Evolutionary conservation across 2,329 filamentous ascomycete species (phyloP), one percentile per base, ranked within the genome.

Genomic region (Blumeriella jaapii): DNA sequence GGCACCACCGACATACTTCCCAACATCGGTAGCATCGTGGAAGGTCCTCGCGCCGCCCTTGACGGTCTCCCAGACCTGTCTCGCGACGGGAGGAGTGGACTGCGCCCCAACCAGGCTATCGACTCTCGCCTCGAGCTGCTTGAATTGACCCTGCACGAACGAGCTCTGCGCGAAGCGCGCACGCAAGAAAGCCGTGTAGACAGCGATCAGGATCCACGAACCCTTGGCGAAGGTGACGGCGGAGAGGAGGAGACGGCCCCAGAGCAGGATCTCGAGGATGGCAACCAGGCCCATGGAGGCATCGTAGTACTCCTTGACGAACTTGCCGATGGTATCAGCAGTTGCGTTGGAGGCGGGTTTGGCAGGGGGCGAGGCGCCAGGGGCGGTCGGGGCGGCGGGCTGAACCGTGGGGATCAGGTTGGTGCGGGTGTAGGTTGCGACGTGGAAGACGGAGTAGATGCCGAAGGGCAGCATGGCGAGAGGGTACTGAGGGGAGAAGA

Each of bases 231-330:
- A 96, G 50, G 93, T 68, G 45, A 96, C 63, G 43, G 85, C 84
- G 19, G 83, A 80, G 36, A 86, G 62, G 31, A 93, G 56, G 36
- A 98, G 65, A 54, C 91, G 85, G 61, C 82, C 65, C 78, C 87
- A 93, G 41, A 96, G 75, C 25, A 73, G 63, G 49, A 96, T 84
- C 66, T 98, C 91, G 40, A 98, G 82, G 29, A 69, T 67, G 23
- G 89, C 82, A 19, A 98, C 91, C 42, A 96, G 67, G 39, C 82
- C 83, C 91, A 98, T 98, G 61, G 85, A 93, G 42, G 74, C 65
- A 59, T 98, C 91, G 58, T 98, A 98, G 73, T 96, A 95, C 59
- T 86, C 76, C 76, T 96, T 96, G 60, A 98, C 86, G 55, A 98
- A 98, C 53, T 71, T 71, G 50, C 86, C 86, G 59, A 98, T 94